Percentiles rank a stretch among this genome's conserved stretches.
Conservation (phyloP, 257 asterid genomes). For the Solanum corneliomulleri region DNA sequence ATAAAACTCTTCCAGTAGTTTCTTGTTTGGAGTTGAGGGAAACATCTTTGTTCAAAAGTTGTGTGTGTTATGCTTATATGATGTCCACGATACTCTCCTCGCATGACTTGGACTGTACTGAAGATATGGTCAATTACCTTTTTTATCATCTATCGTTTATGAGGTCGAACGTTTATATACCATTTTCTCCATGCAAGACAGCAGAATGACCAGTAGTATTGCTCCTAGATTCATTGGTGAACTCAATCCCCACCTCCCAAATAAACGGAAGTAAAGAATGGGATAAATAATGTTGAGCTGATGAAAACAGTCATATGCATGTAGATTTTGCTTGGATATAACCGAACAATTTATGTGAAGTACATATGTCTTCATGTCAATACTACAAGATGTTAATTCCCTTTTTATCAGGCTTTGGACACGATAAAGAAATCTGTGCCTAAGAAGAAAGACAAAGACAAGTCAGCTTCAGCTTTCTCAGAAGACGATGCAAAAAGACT, state of each 20-base stretch:
- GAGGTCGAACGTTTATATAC: background rate
- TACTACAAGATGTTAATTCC: background rate
- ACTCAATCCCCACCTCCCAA: background rate
- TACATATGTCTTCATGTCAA: background rate
- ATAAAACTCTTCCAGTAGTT: background rate
- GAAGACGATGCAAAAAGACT: conserved; percentile 79
- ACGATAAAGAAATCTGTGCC: conserved; percentile 64
- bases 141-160: background rate
- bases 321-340: background rate
- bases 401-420: conserved; percentile 56
- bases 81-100: background rate
- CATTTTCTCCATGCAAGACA: background rate
- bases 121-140: background rate
- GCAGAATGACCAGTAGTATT: background rate
- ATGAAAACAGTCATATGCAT: background rate
- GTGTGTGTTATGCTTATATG: background rate
- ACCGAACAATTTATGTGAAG: background rate
- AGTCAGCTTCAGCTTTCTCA: conserved; percentile 43
- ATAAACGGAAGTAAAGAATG: background rate
- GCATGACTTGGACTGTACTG: background rate
- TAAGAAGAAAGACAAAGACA: conserved; percentile 69
- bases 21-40: background rate
- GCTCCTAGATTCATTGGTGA: background rate
- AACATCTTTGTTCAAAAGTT: background rate
- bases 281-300: background rate